Percentiles rank a stretch among this genome's conserved stretches.
phyloP scores from a whole-genome alignment of 148 eudicot species.

The Chenopodium suecicum region DNA sequence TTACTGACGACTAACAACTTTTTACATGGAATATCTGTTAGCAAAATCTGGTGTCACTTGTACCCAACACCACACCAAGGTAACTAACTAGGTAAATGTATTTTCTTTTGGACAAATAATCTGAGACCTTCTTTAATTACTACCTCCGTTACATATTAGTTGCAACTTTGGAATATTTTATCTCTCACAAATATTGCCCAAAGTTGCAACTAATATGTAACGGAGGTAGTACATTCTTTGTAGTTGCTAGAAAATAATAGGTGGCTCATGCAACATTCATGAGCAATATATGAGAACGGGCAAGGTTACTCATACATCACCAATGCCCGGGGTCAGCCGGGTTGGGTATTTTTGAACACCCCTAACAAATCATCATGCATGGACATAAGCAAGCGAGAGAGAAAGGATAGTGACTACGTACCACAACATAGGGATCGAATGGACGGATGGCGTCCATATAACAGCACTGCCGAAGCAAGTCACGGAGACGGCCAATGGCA shows the following conservation, averaged over 20 bases:
- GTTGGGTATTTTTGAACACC: too few relatives aligned
- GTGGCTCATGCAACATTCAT: slow-evolving; percentile 15
- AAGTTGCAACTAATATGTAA: too few relatives aligned
- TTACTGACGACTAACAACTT: too few relatives aligned
- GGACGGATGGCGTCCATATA: slow-evolving; percentile 47
- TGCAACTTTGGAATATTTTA: too few relatives aligned
- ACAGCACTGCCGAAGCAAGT: slow-evolving; percentile 40
- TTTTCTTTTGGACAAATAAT: too few relatives aligned
- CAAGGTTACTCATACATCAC: background rate
- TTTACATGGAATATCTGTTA: too few relatives aligned
- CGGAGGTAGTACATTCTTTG: too few relatives aligned
- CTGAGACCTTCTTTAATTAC: too few relatives aligned
- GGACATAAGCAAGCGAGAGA: background rate
- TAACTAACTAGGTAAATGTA: background rate
- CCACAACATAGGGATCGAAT: slow-evolving; percentile 43
- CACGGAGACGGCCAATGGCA: slow-evolving; percentile 51
- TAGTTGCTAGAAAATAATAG: background rate
- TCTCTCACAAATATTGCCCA: too few relatives aligned
- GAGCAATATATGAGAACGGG: background rate
- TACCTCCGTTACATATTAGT: too few relatives aligned
- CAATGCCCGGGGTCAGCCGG: background rate
- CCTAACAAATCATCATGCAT: too few relatives aligned
- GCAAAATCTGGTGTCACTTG: background rate
- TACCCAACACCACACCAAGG: background rate
- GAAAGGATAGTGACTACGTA: slow-evolving; percentile 19